Conservation (phyloP, 352 stramenopile genomes). For the Phytopythium vexans region DNA sequence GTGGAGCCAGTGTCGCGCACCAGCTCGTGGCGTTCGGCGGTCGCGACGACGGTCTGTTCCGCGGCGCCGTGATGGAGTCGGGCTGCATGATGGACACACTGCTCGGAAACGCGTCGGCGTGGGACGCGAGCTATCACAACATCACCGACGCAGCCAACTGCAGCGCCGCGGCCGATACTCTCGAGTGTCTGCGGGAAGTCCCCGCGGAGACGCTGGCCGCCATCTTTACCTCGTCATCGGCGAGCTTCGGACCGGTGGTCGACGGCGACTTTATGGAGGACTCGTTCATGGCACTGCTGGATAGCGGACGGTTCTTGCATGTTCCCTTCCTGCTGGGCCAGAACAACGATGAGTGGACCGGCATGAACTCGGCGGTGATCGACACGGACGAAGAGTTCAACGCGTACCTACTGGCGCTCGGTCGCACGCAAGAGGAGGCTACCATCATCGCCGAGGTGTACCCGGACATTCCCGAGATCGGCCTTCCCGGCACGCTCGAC, state of each 20-base stretch:
- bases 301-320: slow-evolving; percentile 23
- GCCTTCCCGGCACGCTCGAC: slow-evolving; percentile 14
- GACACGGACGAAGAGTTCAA: slow-evolving; percentile 22
- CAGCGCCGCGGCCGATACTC: slow-evolving; percentile 14
- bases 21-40: slow-evolving; percentile 26
- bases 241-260: slow-evolving; percentile 15
- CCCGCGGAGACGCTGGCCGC: slow-evolving; percentile 16
- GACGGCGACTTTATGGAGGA: slow-evolving; percentile 26
- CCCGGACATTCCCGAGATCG: slow-evolving; percentile 21
- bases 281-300: slow-evolving; percentile 12
- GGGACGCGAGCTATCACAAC: slow-evolving; percentile 21
- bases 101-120: slow-evolving; percentile 18
- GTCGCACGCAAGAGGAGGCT: slow-evolving; percentile 15
- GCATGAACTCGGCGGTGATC: slow-evolving; percentile 19
- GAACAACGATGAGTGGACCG: slow-evolving; percentile 26
- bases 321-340: slow-evolving; percentile 25
- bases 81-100: slow-evolving; percentile 15
- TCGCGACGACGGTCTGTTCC: slow-evolving; percentile 21
- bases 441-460: slow-evolving; percentile 17
- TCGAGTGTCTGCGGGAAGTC: slow-evolving; percentile 24
- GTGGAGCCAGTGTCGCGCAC: slow-evolving; percentile 32
- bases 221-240: slow-evolving; percentile 17
- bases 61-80: slow-evolving; percentile 22
- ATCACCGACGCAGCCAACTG: slow-evolving; percentile 20
- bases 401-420: slow-evolving; percentile 12